Percentiles rank a stretch among this genome's conserved stretches.
Evolutionary conservation across 2,329 filamentous ascomycete genomes (phyloP).

Genomic region (Fusarium pseudonygamai): DNA sequence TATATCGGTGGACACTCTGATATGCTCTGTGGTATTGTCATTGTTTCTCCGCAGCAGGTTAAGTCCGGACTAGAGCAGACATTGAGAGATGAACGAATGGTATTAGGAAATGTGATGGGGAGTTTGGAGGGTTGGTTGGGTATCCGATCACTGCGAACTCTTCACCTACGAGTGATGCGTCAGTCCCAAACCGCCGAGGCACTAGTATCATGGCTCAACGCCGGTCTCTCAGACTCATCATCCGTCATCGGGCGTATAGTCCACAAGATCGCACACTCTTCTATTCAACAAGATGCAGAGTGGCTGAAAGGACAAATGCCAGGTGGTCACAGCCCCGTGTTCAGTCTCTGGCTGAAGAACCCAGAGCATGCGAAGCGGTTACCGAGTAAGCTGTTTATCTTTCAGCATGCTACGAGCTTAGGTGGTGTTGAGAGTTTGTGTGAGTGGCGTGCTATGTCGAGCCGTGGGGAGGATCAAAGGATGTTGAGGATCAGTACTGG

Average conservation of each 20-base stretch:
- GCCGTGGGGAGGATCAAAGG: slow-evolving; percentile 73
- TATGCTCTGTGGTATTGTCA: slow-evolving; percentile 86
- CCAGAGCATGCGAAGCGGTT: slow-evolving; percentile 70
- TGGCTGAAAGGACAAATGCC: slow-evolving; percentile 94
- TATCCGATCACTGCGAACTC: slow-evolving; percentile 82
- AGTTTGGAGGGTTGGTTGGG: slow-evolving; percentile 92
- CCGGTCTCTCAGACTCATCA: slow-evolving; percentile 51
- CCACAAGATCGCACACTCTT: slow-evolving; percentile 57
- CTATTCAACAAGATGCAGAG: slow-evolving; percentile 72
- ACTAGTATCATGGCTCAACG: slow-evolving; percentile 77
- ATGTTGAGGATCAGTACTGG: slow-evolving; percentile 86
- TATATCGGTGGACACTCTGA: slow-evolving; percentile 96
- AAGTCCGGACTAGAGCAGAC: slow-evolving; percentile 63
- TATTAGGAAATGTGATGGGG: slow-evolving; percentile 85
- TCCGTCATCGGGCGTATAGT: slow-evolving; percentile 51
- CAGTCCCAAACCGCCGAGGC: slow-evolving; percentile 76
- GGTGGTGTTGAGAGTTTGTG: slow-evolving; percentile 83
- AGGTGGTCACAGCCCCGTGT: slow-evolving; percentile 87
- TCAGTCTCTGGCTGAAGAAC: slow-evolving; percentile 73
- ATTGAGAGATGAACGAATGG: slow-evolving; percentile 74
- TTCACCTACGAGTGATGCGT: slow-evolving; percentile 83
- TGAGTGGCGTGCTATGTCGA: slow-evolving; percentile 94
- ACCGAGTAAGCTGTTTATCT: slow-evolving; percentile 81
- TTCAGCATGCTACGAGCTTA: slow-evolving; percentile 93
- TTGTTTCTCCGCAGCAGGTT: slow-evolving; percentile 60